Evolutionary conservation across 495 filamentous ascomycete genomes (phyloP).

Genomic region (Xylaria grammica): DNA sequence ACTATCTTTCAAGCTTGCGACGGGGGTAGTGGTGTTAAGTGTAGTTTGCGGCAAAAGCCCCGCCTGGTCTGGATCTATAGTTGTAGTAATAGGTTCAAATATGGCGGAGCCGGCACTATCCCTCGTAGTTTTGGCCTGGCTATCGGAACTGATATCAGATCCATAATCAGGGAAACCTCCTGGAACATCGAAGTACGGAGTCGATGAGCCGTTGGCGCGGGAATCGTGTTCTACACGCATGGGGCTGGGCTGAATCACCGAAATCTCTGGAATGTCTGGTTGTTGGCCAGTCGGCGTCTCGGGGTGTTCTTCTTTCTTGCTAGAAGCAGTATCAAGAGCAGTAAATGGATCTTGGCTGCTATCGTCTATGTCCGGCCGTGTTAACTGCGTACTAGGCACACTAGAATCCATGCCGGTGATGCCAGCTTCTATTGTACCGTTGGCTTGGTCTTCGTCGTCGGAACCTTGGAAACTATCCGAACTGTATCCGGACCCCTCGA

Average conservation of each 20-base stretch:
- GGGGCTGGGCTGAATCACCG: constrained; percentile 45
- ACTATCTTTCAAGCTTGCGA: constrained; percentile 10
- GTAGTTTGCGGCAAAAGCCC: constrained; percentile 30
- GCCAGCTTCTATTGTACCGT: neutral
- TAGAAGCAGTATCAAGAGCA: constrained; percentile 9
- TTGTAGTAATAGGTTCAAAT: constrained; percentile 28
- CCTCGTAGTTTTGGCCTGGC: constrained; percentile 1
- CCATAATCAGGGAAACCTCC: constrained; percentile 51
- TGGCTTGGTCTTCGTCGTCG: constrained; percentile 30
- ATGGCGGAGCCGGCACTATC: constrained; percentile 12
- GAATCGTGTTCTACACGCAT: constrained; percentile 18
- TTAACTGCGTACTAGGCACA: constrained; percentile 17
- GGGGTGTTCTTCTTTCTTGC: neutral
- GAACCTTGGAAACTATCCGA: constrained; percentile 49
- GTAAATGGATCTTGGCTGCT: constrained; percentile 17
- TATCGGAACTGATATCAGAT: constrained; percentile 27
- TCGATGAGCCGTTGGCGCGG: constrained; percentile 17
- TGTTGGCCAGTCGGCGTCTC: neutral
- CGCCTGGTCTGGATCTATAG: constrained; percentile 20
- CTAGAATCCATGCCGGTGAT: neutral
- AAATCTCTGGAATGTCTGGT: constrained; percentile 35
- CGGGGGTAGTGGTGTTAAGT: constrained; percentile 26
- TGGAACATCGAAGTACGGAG: constrained; percentile 45
- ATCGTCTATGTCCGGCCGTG: constrained; percentile 22
- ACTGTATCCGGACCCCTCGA: constrained; percentile 63